These are phyloP conservation scores for Claviceps sp. DNA, from an alignment of 2,329 filamentous ascomycete genomes.

Conservation along the genomic window DNA sequence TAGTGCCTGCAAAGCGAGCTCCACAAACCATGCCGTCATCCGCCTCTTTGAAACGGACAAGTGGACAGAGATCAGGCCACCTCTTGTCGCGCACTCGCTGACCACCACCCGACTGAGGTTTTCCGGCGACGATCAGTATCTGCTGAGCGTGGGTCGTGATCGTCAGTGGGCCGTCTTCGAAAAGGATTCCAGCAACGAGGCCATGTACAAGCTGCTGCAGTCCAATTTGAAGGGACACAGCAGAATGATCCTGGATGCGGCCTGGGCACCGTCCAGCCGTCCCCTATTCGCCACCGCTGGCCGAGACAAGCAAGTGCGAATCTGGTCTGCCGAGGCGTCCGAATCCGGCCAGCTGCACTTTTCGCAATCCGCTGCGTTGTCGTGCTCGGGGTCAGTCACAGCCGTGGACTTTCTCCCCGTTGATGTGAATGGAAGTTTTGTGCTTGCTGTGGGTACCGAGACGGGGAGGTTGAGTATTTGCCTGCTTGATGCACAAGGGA, in stretches of 20 bases:
- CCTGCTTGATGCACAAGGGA: constrained; percentile 24
- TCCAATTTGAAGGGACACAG: constrained; percentile 75
- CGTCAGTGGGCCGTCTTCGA: constrained; percentile 80
- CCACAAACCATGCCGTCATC: constrained; percentile 87
- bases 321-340: constrained; percentile 39
- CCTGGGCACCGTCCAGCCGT: constrained; percentile 56
- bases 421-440: constrained; percentile 15
- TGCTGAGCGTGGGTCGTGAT: constrained; percentile 85
- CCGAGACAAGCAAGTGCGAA: constrained; percentile 70
- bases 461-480: constrained; percentile 33
- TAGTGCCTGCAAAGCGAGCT: constrained; percentile 86
- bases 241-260: constrained; percentile 80
- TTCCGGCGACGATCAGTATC: constrained; percentile 54
- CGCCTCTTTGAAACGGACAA: constrained; percentile 73
- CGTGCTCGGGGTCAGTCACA: constrained; percentile 49
- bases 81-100: constrained; percentile 71
- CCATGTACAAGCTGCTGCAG: constrained; percentile 42
- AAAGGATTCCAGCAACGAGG: constrained; percentile 25
- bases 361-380: constrained; percentile 37
- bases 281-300: constrained; percentile 72
- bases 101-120: constrained; percentile 78
- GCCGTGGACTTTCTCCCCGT: constrained; percentile 51
- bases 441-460: constrained; percentile 47
- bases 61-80: constrained; percentile 79
- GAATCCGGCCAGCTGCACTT: constrained; percentile 28